phyloP scores from a whole-genome alignment of 768 basidiomycete species.

The Boletellus ananiceps region DNA sequence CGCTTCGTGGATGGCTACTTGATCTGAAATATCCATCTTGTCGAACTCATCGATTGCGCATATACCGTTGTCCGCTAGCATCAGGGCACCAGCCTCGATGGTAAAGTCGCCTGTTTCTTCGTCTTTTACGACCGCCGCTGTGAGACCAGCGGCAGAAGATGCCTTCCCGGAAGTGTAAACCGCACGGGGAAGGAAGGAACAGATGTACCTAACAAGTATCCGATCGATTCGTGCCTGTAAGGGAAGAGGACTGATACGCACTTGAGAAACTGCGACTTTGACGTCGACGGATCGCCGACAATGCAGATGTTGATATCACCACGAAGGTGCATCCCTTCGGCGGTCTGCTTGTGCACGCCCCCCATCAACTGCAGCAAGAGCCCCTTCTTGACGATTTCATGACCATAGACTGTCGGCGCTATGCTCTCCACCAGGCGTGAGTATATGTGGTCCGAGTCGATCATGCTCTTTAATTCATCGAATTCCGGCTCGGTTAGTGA shows the following conservation, averaged over 20 bases:
- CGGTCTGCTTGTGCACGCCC: slow-evolving; percentile 94
- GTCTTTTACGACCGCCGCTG: slow-evolving; percentile 96
- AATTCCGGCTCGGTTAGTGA: slow-evolving; percentile 92
- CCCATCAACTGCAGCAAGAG: slow-evolving; percentile 95
- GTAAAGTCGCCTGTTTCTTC: slow-evolving; percentile 99
- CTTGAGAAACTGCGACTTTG: slow-evolving; percentile 99
- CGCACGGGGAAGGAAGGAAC: slow-evolving; percentile 94
- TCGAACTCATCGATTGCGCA: slow-evolving; percentile 99
- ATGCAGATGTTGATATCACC: slow-evolving; percentile 99
- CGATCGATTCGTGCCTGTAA: background rate
- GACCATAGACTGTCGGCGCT: slow-evolving; percentile 97
- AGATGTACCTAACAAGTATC: slow-evolving; percentile 70
- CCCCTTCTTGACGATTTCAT: slow-evolving; percentile 99
- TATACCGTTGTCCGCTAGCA: slow-evolving; percentile 99
- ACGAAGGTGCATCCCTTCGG: slow-evolving; percentile 95
- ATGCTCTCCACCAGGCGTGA: slow-evolving; percentile 90
- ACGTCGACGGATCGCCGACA: slow-evolving; percentile 93
- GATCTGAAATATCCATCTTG: slow-evolving; percentile 99
- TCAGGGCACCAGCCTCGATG: slow-evolving; percentile 97
- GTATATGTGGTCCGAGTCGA: slow-evolving; percentile 92
- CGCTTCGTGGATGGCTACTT: slow-evolving; percentile 98
- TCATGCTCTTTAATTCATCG: slow-evolving; percentile 92
- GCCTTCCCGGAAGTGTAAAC: slow-evolving; percentile 99
- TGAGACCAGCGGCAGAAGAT: slow-evolving; percentile 97
- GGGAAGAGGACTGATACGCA: slow-evolving; percentile 36